Base-by-base conservation (phyloP, 2,329 filamentous ascomycete species). In the Venturia pyrina region DNA sequence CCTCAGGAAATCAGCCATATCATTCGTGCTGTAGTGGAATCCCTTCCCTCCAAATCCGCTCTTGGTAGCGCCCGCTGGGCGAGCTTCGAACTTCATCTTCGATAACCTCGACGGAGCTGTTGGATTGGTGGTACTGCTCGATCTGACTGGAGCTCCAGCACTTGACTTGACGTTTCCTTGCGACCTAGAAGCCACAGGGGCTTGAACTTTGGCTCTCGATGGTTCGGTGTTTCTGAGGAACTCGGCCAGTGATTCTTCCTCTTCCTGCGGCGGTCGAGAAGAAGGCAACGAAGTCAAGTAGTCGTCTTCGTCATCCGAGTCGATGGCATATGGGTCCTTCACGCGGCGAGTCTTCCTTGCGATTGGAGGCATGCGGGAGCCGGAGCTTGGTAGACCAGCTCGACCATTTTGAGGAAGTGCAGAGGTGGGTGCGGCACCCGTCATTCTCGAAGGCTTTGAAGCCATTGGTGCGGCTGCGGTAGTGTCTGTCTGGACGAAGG, bases 301-400 rank as follows among this genome's bases (percentile, higher is more conserved):
- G 40, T 85, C 80, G 17, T 85, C 83, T 10, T 87, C 81, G 46
- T 78, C 75, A 6, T 76, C 75, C 5, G 76, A 80, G 72, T 97
- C 93, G 69, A 98, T 91, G n/a, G 92, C 91, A 70, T 98, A 98
- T 0, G 93, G 95, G 72, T 99, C 95, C 66, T 85, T 89, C 63
- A 92, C 86, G 37, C 91, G 87, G 59, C 88, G 85, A 57, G 88
- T 90, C 72, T 90, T 96, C 65, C 89, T 53, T 24, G 40, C 53
- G 53, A 66, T 59, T 46, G 17, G 56, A 64, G 60, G 64, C 63
- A 62, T 21, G 59, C 65, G 32, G 70, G 70, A 74, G 73, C 34
- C 73, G 72, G 21, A 74, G 73, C 0, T 73, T 70, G 63, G 74
- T 74, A 28, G 74, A 75, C 65, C 76, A 76, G 1, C 74, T 73